Evolutionary conservation across 495 filamentous ascomycete species (phyloP), one percentile per base, ranked within the genome.

Genomic region (Aspergillus homomorphus): DNA sequence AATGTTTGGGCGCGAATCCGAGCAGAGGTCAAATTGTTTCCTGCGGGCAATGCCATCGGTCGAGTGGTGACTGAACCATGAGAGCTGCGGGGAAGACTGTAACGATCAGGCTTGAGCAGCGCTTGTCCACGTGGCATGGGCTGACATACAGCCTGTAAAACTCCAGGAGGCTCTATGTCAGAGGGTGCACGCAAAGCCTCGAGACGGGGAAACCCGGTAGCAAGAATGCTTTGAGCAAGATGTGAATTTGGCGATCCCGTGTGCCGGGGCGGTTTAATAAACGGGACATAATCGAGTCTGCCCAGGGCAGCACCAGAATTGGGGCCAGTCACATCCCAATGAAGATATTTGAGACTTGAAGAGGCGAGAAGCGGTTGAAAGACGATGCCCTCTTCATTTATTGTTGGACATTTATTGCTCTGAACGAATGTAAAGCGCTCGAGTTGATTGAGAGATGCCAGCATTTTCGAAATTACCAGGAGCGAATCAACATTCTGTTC

Each of bases 291-390:
- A 49, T 77, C 75, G 21, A 79, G 67, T 50, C 69, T 69, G 53
- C 70, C 72, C 21, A 78, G 70, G 14, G 75, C 71, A 4, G 72
- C 71, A 49, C 63, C 69, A 20, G 75, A 68, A 23, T 78, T 70
- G 15, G 77, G 77, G 48, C 74, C 73, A 1, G 87, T 82, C 23
- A 92, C 82, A 64, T 96, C 90, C 92, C 92, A 94, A 72, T 94
- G 90, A 15, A 94, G 73, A 53, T 82, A 84, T 56, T 83, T 74
- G 0, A 96, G 79, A 19, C 79, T 83, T 1, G 72, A 68, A 0
- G 87, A 92, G 1, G 87, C 87, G 6, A 96, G 76, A 56, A 90
- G 84, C 0, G 87, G 88, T 43, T 81, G 78, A 71, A 86, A 86
- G 41, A 89, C 78, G 51, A 87, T 82, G 22, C 73, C 66, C 49